Base-by-base conservation (phyloP, 164 flowering plant species). In the Stephania japonica region DNA sequence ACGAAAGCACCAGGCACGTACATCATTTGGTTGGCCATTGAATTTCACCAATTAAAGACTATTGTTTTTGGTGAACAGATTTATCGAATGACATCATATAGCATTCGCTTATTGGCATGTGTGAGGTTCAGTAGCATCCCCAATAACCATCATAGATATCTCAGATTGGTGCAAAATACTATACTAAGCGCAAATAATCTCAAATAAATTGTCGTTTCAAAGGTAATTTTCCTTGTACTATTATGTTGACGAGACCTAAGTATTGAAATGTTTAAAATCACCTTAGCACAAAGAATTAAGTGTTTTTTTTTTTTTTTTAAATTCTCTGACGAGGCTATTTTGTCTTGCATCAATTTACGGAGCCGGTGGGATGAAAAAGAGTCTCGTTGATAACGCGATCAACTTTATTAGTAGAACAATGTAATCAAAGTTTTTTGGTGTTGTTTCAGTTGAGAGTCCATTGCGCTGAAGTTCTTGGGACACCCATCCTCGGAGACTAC, bases 1-100 rank as follows among this genome's bases (percentile, higher is more conserved):
- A 67, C 78, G 91, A 62, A 94, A 92, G 79, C 94, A 94, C 85
- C 99, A 94, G 98, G 99, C 99, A 94, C 97, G 99, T 92, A 84
- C 49, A 32, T 26, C 38, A 64, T 25, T 6, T 68, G 47, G 21
- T 47, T 49, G 12, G 26, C 63, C 27, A 69, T 41, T 18, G 26
- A 23, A 43, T 25, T 47, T 41, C 25, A 38, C 43, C n/a, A 11
- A 38, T 13, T 42, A 67, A 53, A 2, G 61, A 53, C 62, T 16
- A 4, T 56, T 16, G 16, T 56, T 56, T 56, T 5, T n/a, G 5
- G 62, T 16, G 62, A 56, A 56, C 62, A 2, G 6, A 19, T 32
- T 4, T n/a, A n/a, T n/a, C n/a, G n/a, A n/a, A n/a, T n/a, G 19
- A 21, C n/a, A 18, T 56, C 19, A 56, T 56, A 2, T 56, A 2